Evolutionary conservation across 805 yeast genomes (phyloP).

Genomic region (Wickerhamomyces xylosicus): DNA sequence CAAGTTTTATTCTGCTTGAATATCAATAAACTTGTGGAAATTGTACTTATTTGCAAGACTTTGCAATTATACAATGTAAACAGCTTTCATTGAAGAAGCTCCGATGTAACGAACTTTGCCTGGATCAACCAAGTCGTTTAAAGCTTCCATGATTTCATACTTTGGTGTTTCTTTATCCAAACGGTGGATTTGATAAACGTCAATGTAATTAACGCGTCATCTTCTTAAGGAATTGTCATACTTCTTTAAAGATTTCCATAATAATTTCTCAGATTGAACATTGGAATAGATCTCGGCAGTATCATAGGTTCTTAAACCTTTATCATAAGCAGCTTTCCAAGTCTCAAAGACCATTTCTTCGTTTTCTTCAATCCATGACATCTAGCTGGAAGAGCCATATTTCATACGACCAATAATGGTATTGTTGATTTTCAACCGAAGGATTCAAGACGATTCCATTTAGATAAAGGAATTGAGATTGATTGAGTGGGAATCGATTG

Average conservation of each 20-base stretch:
- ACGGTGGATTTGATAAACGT: slow-evolving; percentile 42
- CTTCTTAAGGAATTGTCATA: slow-evolving; percentile 29
- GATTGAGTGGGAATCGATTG: too few relatives aligned
- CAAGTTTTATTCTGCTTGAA: slow-evolving; percentile 46
- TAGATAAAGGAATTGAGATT: too few relatives aligned
- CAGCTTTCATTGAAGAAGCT: slow-evolving; percentile 49
- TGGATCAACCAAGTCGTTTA: slow-evolving; percentile 34
- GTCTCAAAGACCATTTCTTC: slow-evolving; percentile 34
- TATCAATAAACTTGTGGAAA: slow-evolving; percentile 48
- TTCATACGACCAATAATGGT: slow-evolving; percentile 48
- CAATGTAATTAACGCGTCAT: slow-evolving; percentile 35
- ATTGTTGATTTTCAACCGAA: slow-evolving; percentile 40
- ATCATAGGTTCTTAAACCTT: slow-evolving; percentile 38
- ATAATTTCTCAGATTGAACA: slow-evolving; percentile 35
- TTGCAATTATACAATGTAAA: slow-evolving; percentile 28
- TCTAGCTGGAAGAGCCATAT: slow-evolving; percentile 33
- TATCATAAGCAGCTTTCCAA: slow-evolving; percentile 36
- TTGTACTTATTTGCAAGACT: slow-evolving; percentile 40
- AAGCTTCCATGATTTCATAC: slow-evolving; percentile 40
- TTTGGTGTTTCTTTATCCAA: slow-evolving; percentile 32
- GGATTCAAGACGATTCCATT: slow-evolving; percentile 13
- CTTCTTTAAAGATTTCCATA: slow-evolving; percentile 44
- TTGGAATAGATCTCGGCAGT: slow-evolving; percentile 41
- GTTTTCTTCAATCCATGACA: slow-evolving; percentile 35
- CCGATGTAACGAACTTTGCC: slow-evolving; percentile 47